Percentiles rank a stretch among this genome's conserved stretches.
Conservation (phyloP, 1,139 yeast genomes). For the Hanseniaspora uvarum region DNA sequence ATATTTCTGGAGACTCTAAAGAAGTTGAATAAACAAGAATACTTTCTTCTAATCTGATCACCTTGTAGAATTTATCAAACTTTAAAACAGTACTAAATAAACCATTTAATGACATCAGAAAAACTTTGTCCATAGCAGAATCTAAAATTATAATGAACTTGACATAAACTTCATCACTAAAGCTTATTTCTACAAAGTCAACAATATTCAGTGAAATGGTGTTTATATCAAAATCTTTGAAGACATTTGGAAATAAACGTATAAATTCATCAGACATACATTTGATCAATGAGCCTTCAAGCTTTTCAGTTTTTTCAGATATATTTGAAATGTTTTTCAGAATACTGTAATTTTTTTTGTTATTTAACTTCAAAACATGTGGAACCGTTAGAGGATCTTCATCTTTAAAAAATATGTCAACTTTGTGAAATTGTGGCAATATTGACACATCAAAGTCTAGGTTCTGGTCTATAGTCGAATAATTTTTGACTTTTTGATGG, state of each 20-base stretch:
- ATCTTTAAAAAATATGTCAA: background rate
- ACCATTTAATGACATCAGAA: constrained; percentile 5
- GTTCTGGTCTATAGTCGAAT: background rate
- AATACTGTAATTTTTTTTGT: background rate
- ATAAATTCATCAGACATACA: constrained; percentile 7
- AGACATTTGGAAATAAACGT: background rate
- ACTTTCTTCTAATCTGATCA: constrained; percentile 6
- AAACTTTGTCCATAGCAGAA: constrained; percentile 18
- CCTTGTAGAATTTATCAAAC: background rate
- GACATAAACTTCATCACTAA: constrained; percentile 10
- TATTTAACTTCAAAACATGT: constrained; percentile 4
- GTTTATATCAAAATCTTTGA: background rate
- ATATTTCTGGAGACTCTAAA: constrained; percentile 28
- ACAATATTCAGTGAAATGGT: constrained; percentile 18
- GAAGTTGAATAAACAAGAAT: constrained; percentile 25
- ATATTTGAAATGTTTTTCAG: background rate
- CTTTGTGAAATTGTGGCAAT: constrained; percentile 11
- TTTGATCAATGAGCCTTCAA: background rate
- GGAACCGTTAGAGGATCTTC: background rate
- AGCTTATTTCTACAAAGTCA: constrained; percentile 20
- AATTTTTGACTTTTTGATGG: constrained; percentile 1
- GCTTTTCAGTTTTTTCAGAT: background rate
- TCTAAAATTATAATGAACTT: background rate
- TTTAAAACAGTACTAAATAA: background rate
- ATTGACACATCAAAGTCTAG: constrained; percentile 3